Evolutionary conservation across 768 basidiomycete species (phyloP).

Genomic region (Lactarius vividus): DNA sequence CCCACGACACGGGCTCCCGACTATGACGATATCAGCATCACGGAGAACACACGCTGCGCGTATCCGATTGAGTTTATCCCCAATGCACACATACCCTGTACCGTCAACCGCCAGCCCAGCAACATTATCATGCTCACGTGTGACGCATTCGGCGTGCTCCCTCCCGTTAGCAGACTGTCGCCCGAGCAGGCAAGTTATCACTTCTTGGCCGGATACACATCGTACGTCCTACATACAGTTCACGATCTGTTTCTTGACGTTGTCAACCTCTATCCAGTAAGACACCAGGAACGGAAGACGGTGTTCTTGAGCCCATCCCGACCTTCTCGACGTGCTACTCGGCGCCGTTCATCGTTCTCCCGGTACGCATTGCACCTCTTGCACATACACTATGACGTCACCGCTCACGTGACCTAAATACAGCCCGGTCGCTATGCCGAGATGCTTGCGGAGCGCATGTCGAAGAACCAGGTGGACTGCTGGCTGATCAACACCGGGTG

Average conservation of each 20-base stretch:
- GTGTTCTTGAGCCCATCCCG: constrained; percentile 95
- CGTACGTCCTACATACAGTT: constrained; percentile 49
- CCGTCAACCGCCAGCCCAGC: constrained; percentile 81
- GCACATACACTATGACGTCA: not conserved
- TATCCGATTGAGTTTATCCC: constrained; percentile 98
- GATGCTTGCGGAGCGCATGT: constrained; percentile 96
- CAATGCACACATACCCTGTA: constrained; percentile 92
- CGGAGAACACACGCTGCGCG: constrained; percentile 98
- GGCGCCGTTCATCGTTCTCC: constrained; percentile 98
- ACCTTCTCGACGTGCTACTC: constrained; percentile 99
- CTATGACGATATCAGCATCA: constrained; percentile 95
- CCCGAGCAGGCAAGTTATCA: constrained; percentile 97
- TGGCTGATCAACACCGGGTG: constrained; percentile 99
- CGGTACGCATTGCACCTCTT: constrained; percentile 46
- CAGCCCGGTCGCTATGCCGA: constrained; percentile 91
- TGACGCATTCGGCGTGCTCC: constrained; percentile 97
- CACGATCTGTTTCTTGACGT: constrained; percentile 6
- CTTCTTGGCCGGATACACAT: constrained; percentile 95
- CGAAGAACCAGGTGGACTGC: constrained; percentile 83
- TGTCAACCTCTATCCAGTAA: constrained; percentile 51
- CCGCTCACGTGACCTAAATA: constrained; percentile 3
- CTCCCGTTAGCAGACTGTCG: constrained; percentile 89
- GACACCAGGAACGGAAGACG: constrained; percentile 99
- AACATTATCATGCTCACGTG: constrained; percentile 98
- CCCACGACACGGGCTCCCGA: constrained; percentile 79